Evolutionary conservation across 2,329 filamentous ascomycete genomes (phyloP).

Genomic region (Ophiostoma perfectum): DNA sequence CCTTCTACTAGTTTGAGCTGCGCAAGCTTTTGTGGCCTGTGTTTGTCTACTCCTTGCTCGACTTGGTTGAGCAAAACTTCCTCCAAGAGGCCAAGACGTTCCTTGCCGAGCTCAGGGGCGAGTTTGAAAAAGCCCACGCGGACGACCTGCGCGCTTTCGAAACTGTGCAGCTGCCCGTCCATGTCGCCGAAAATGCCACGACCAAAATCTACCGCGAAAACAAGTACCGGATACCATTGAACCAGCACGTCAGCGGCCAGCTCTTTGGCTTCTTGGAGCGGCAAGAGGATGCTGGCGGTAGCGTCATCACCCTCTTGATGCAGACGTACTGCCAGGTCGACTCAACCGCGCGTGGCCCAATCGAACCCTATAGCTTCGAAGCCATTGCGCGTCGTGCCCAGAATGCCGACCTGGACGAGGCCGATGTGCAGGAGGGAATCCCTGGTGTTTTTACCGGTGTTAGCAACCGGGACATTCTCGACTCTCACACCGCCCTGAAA

Average conservation of each 20-base stretch:
- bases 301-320: conserved; percentile 70
- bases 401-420: conserved; percentile 57
- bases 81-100: conserved; percentile 68
- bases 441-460: conserved; percentile 58
- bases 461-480: conserved; percentile 55
- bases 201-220: conserved; percentile 77
- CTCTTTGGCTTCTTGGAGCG: conserved; percentile 84
- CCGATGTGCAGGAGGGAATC: conserved; percentile 60
- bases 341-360: conserved; percentile 54
- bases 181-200: conserved; percentile 70
- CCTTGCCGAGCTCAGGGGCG: conserved; percentile 58
- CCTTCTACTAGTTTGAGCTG: conserved; percentile 64
- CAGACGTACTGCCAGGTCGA: conserved; percentile 54
- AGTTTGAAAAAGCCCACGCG: conserved; percentile 71
- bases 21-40: conserved; percentile 84
- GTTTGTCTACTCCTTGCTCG: conserved; percentile 88
- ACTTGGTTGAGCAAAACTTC: conserved; percentile 68
- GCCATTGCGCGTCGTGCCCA: conserved; percentile 53
- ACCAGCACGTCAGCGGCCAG: conserved; percentile 73
- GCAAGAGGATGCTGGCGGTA: conserved; percentile 75
- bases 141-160: conserved; percentile 76
- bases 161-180: conserved; percentile 68
- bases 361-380: conserved; percentile 59
- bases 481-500: conserved; percentile 56
- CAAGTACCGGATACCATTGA: conserved; percentile 87